Conservation (phyloP, 805 yeast species). For the Myxozyma mucilagina region DNA sequence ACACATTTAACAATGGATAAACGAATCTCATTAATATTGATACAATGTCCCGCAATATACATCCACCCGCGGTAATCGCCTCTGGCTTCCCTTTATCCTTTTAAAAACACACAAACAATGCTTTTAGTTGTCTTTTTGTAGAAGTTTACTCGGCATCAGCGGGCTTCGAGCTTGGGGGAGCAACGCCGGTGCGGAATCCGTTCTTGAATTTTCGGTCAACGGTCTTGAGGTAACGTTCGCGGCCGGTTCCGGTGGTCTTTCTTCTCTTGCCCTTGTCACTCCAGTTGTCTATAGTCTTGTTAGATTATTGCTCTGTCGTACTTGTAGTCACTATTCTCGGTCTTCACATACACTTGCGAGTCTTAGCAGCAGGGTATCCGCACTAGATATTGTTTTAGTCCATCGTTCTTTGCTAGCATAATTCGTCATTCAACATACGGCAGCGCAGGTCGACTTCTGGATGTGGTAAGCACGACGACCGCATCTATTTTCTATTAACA, state of each 20-base stretch:
- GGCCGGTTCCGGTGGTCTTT: conserved; percentile 99
- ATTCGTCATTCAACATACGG: conserved; percentile 38
- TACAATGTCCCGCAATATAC: conserved; percentile 1
- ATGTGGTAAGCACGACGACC: conserved; percentile 98
- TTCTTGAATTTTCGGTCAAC: conserved; percentile 98
- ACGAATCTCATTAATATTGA: conserved; percentile 3
- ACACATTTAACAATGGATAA: too few relatives aligned
- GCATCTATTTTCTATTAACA: conserved; percentile 57
- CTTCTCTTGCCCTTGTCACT: conserved; percentile 99
- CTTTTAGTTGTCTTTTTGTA: background rate
- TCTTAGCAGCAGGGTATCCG: conserved; percentile 99
- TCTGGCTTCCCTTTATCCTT: background rate
- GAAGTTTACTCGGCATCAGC: conserved; percentile 11
- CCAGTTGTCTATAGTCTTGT: conserved; percentile 72
- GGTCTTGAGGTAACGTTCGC: conserved; percentile 96
- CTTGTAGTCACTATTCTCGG: background rate
- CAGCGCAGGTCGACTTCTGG: conserved; percentile 98
- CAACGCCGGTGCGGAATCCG: conserved; percentile 89
- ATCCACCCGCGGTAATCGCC: background rate
- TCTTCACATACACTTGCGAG: conserved; percentile 62
- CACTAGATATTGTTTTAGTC: conserved; percentile 45
- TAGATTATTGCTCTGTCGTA: background rate
- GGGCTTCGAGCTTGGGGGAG: conserved; percentile 44
- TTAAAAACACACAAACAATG: background rate
- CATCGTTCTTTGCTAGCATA: background rate